Evolutionary conservation across 1,139 yeast species (phyloP).

Genomic region (Yamadazyma atlantica): DNA sequence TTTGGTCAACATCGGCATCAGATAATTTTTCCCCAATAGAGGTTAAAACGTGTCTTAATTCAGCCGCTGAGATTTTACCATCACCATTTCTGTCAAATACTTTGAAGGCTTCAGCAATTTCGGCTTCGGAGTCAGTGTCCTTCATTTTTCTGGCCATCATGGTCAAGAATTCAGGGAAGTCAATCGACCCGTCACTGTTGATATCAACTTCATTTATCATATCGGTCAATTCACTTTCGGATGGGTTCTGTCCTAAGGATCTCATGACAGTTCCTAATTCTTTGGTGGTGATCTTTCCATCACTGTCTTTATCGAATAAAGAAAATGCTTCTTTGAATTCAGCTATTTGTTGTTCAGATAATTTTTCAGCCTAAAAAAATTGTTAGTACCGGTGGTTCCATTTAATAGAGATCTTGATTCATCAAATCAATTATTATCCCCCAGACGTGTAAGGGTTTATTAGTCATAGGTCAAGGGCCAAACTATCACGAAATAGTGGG

Average conservation of each 20-base stretch:
- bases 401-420: too few relatives aligned
- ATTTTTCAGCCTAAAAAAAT: constrained; percentile 70
- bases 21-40: constrained; percentile 95
- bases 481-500: too few relatives aligned
- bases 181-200: constrained; percentile 92
- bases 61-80: constrained; percentile 95
- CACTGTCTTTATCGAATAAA: constrained; percentile 92
- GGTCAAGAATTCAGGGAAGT: constrained; percentile 80
- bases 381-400: constrained; percentile 9
- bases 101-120: constrained; percentile 94
- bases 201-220: constrained; percentile 96
- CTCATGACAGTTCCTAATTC: constrained; percentile 99
- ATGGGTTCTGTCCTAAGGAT: constrained; percentile 94
- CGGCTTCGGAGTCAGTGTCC: constrained; percentile 96
- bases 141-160: constrained; percentile 95
- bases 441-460: too few relatives aligned
- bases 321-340: constrained; percentile 98
- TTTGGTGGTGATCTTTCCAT: constrained; percentile 91
- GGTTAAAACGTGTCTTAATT: constrained; percentile 92
- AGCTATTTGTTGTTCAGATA: constrained; percentile 93
- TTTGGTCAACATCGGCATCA: constrained; percentile 94
- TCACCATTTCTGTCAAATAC: constrained; percentile 94
- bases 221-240: constrained; percentile 93
- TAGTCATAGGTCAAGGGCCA: too few relatives aligned
- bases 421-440: too few relatives aligned